Conservation (phyloP, 1,139 yeast species). For the Kurtzmaniella quercitrusa region DNA sequence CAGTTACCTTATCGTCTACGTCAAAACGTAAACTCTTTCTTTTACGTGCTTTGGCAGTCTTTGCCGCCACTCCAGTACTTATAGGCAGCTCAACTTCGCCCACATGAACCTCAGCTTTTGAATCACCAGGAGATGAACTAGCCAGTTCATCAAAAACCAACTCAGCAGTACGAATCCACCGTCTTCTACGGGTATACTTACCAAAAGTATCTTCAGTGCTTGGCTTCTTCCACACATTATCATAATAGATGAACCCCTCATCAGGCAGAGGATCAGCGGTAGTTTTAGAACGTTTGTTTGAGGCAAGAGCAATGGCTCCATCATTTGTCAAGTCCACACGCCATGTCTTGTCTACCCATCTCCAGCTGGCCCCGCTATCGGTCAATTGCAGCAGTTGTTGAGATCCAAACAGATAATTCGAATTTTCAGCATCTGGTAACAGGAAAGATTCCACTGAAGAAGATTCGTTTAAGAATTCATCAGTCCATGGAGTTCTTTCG, state of each 20-base stretch:
- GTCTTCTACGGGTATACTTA: slow-evolving; percentile 86
- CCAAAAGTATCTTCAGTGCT: slow-evolving; percentile 83
- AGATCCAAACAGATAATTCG: slow-evolving; percentile 20
- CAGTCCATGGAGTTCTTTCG: slow-evolving; percentile 96
- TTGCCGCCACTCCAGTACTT: slow-evolving; percentile 8
- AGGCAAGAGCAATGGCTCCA: slow-evolving; percentile 71
- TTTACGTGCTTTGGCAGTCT: slow-evolving; percentile 13
- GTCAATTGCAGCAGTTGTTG: slow-evolving; percentile 24
- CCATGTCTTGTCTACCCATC: slow-evolving; percentile 95
- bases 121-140: slow-evolving; percentile 1
- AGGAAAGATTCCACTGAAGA: slow-evolving; percentile 72
- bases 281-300: slow-evolving; percentile 58
- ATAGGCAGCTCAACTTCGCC: neutral
- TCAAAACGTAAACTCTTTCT: slow-evolving; percentile 41
- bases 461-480: slow-evolving; percentile 85
- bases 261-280: slow-evolving; percentile 74
- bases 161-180: slow-evolving; percentile 96
- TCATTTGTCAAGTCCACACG: slow-evolving; percentile 83
- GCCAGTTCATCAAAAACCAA: slow-evolving; percentile 41
- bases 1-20: slow-evolving; percentile 2
- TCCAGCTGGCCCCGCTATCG: slow-evolving; percentile 67
- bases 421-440: slow-evolving; percentile 63
- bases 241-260: slow-evolving; percentile 86
- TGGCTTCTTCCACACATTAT: slow-evolving; percentile 93
- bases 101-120: slow-evolving; percentile 4